These are phyloP conservation scores for Candida sphagnicola DNA, from an alignment of 805 yeast species.

Conservation along the genomic window DNA sequence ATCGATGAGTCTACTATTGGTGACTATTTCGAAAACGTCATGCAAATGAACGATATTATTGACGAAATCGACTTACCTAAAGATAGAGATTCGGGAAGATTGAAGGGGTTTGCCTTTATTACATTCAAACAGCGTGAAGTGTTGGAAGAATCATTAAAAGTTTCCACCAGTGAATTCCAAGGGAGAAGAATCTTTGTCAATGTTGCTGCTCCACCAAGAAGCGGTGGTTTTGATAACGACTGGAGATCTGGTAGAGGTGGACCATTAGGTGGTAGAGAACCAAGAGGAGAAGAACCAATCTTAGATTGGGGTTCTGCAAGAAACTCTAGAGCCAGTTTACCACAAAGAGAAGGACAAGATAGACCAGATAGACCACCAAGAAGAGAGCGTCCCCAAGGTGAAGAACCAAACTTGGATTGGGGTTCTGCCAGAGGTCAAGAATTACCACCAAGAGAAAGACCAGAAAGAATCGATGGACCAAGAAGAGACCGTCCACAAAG, in stretches of 20 bases:
- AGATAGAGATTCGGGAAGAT: constrained; percentile 59
- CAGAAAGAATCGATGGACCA: constrained; percentile 16
- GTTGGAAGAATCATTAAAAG: constrained; percentile 49
- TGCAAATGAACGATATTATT: constrained; percentile 49
- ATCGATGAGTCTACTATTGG: constrained; percentile 59
- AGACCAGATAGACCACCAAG: constrained; percentile 26
- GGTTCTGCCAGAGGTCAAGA: constrained; percentile 39
- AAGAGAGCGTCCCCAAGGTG: constrained; percentile 41
- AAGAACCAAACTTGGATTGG: constrained; percentile 63
- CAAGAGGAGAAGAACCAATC: constrained; percentile 37
- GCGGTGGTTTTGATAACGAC: constrained; percentile 42
- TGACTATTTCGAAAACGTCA: constrained; percentile 58
- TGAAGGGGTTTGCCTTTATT: constrained; percentile 55
- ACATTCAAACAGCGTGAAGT: constrained; percentile 43
- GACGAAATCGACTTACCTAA: constrained; percentile 68
- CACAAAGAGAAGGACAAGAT: constrained; percentile 31
- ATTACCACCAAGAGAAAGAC: constrained; percentile 36
- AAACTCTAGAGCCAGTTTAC: constrained; percentile 21
- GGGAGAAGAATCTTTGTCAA: constrained; percentile 51
- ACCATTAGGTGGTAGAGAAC: constrained; percentile 21
- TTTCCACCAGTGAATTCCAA: constrained; percentile 40
- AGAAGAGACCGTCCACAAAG: constrained; percentile 37
- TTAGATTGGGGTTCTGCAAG: constrained; percentile 49
- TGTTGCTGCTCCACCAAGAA: constrained; percentile 57
- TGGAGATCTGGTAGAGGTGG: constrained; percentile 35